Conservation (phyloP, 1,284 basidiomycete species). For the Thecaphora thlaspeos region DNA sequence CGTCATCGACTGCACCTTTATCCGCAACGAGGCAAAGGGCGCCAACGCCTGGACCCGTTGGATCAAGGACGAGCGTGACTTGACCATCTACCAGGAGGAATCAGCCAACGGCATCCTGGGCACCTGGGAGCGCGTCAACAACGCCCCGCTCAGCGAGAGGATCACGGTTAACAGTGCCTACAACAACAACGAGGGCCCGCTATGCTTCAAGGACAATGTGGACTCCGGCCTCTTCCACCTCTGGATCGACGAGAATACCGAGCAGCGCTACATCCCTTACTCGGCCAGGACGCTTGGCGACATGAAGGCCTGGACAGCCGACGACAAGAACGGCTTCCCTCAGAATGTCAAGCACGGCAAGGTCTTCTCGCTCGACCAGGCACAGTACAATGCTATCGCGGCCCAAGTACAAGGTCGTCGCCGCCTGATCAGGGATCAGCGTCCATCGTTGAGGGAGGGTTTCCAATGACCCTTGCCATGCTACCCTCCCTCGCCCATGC, state of each 20-base stretch:
- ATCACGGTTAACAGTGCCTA: constrained; percentile 1
- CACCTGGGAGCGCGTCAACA: constrained; percentile 8
- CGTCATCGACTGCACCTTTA: constrained; percentile 7
- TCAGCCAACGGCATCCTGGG: constrained; percentile 4
- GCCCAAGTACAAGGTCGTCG: no score
- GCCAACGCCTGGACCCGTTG: constrained; percentile 3
- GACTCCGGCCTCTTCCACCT: background rate
- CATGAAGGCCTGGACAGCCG: constrained; percentile 3
- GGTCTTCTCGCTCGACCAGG: constrained; percentile 7
- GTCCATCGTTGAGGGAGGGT: no score
- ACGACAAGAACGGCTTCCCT: background rate
- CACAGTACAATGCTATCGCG: constrained; percentile 4
- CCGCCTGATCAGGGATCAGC: no score
- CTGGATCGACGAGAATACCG: constrained; percentile 1
- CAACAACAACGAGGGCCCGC: constrained; percentile 6
- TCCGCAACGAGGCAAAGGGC: background rate
- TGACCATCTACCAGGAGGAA: constrained; percentile 8
- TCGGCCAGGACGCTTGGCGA: background rate
- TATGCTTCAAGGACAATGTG: constrained; percentile 5
- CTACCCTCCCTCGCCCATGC: no score
- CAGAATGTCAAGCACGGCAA: constrained; percentile 11
- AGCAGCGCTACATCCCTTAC: background rate
- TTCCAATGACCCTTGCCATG: no score
- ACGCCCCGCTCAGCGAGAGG: background rate
- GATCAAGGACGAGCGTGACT: constrained; percentile 15